These are phyloP conservation scores for Calycina herbarum DNA, from an alignment of 2,329 filamentous ascomycete genomes.

Conservation along the genomic window DNA sequence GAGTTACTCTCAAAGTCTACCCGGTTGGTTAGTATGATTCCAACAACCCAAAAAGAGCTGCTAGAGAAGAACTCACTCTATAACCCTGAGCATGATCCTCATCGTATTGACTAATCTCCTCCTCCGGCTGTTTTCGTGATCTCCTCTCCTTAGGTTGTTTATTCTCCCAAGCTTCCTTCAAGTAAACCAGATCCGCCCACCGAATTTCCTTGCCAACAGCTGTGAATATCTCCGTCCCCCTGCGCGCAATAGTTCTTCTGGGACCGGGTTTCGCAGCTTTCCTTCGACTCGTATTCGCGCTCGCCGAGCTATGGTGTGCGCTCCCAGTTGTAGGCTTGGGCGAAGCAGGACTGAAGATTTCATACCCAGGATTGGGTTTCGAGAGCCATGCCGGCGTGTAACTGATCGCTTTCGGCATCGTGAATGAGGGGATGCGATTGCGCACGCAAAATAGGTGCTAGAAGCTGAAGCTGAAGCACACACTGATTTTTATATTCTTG, in stretches of 20 bases:
- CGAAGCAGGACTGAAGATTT: conserved; percentile 65
- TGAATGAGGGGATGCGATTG: conserved; percentile 27
- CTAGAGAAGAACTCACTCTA: conserved; percentile 43
- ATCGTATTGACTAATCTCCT: conserved; percentile 30
- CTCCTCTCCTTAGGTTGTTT: conserved; percentile 34
- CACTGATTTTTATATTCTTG: conserved; percentile 1
- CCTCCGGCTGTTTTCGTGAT: conserved; percentile 23
- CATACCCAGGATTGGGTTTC: conserved; percentile 72
- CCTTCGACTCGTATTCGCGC: conserved; percentile 36
- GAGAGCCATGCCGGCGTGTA: conserved; percentile 88
- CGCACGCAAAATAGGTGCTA: conserved; percentile 15
- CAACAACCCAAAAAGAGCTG: conserved; percentile 8
- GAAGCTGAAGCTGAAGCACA: conserved; percentile 20
- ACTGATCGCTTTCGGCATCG: conserved; percentile 82
- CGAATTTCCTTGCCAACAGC: conserved; percentile 86
- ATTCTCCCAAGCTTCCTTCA: conserved; percentile 65
- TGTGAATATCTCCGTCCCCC: conserved; percentile 86
- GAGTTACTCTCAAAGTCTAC: conserved; percentile 67
- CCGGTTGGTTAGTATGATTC: conserved; percentile 21
- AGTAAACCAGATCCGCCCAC: conserved; percentile 80
- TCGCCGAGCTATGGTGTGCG: conserved; percentile 21
- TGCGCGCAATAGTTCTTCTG: conserved; percentile 69
- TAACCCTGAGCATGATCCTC: conserved; percentile 45
- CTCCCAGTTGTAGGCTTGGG: conserved; percentile 33
- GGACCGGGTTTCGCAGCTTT: conserved; percentile 50